Conservation (phyloP, 192 early-diverging fungal genomes). For the Backusella liffmaniae region DNA sequence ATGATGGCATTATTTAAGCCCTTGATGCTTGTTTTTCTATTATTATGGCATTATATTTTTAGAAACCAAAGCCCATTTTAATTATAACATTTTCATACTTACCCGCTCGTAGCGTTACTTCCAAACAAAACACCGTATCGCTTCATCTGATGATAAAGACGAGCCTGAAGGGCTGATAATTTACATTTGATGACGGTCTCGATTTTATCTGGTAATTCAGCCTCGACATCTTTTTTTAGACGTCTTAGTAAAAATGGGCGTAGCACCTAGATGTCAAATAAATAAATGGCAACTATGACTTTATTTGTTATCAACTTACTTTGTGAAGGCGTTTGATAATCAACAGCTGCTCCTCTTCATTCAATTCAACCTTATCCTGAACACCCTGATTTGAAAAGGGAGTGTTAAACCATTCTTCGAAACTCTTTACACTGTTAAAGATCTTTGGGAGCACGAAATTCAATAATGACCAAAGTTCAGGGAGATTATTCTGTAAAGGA, state of each 20-base stretch:
- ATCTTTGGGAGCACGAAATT: constrained; percentile 96
- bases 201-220: constrained; percentile 94
- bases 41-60: not conserved
- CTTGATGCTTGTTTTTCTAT: constrained; percentile 58
- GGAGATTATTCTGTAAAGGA: constrained; percentile 96
- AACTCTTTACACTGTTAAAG: constrained; percentile 92
- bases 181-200: constrained; percentile 90
- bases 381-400: constrained; percentile 80
- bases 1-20: constrained; percentile 93
- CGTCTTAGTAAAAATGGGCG: constrained; percentile 94
- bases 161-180: constrained; percentile 82
- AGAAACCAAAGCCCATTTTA: not conserved
- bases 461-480: constrained; percentile 92
- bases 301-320: constrained; percentile 30
- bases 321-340: constrained; percentile 97
- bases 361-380: constrained; percentile 86
- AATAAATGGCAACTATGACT: not conserved
- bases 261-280: constrained; percentile 46
- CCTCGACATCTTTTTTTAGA: constrained; percentile 97
- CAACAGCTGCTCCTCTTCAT: constrained; percentile 96
- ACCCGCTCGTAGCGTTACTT: constrained; percentile 60
- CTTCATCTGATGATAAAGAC: constrained; percentile 84
- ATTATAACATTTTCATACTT: constrained; percentile 16
- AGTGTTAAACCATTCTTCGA: constrained; percentile 99
- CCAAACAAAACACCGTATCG: constrained; percentile 71